A percentile compares a stretch with the other conserved stretches of the same genome.
Evolutionary conservation across 108 stramenopile genomes (phyloP).

Genomic region (Phaeodactylum tricornutum): DNA sequence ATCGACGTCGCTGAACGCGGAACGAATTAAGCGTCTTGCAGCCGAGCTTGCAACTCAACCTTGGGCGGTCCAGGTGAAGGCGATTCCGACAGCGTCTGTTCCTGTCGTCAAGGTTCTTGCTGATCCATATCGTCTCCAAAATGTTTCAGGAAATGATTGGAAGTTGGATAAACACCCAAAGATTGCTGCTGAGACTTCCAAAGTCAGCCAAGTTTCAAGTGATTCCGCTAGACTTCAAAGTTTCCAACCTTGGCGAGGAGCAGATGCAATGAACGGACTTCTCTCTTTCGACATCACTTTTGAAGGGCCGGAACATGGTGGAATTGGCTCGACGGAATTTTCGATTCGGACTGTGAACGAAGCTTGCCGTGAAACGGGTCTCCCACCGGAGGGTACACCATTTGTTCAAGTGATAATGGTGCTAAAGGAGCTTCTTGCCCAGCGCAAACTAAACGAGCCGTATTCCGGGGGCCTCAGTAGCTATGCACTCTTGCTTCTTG

Average conservation of each 20-base stretch:
- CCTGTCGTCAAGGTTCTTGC: conserved; percentile 85
- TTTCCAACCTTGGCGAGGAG: conserved; percentile 63
- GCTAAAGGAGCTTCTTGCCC: conserved; percentile 82
- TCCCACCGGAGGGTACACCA: conserved; percentile 55
- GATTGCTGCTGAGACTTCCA: neutral
- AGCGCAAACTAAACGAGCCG: conserved; percentile 87
- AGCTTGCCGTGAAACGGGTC: conserved; percentile 46
- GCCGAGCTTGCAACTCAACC: conserved; percentile 63
- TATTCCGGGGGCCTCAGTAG: conserved; percentile 92
- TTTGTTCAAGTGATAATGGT: conserved; percentile 79
- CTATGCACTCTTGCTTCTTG: conserved; percentile 86
- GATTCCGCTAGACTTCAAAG: conserved; percentile 13
- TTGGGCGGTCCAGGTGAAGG: conserved; percentile 86
- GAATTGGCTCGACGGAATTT: conserved; percentile 81
- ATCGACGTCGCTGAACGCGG: conserved; percentile 37
- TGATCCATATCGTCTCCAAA: conserved; percentile 31
- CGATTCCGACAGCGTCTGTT: conserved; percentile 79
- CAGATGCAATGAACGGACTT: conserved; percentile 78
- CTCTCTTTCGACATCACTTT: conserved; percentile 90
- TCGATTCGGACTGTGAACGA: conserved; percentile 69
- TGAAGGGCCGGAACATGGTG: conserved; percentile 89
- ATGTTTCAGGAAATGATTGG: conserved; percentile 22
- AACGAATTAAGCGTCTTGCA: conserved; percentile 70
- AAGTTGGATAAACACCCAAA: conserved; percentile 11
- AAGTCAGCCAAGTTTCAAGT: neutral